Evolutionary conservation across 257 asterid species (phyloP).

Genomic region (Gentiana straminea): DNA sequence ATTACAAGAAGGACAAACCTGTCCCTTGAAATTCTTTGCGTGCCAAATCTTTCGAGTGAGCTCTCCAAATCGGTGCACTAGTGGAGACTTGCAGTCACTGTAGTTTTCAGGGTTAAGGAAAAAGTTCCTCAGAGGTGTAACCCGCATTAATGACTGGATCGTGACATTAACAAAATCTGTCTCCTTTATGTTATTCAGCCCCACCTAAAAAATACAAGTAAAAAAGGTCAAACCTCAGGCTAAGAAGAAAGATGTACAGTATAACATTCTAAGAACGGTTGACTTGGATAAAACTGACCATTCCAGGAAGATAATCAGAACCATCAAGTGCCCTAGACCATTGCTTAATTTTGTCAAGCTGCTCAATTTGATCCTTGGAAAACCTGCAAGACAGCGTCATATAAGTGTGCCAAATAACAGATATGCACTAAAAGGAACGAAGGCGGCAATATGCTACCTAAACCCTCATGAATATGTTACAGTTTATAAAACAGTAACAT

Average conservation of each 20-base stretch:
- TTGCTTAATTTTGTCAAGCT: slow-evolving; percentile 66
- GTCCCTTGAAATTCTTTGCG: slow-evolving; percentile 89
- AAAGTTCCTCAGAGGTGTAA: slow-evolving; percentile 95
- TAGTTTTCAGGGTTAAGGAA: slow-evolving; percentile 91
- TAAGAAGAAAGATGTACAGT: background rate
- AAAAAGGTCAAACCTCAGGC: slow-evolving; percentile 2
- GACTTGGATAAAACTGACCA: slow-evolving; percentile 31
- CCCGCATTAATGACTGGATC: slow-evolving; percentile 94
- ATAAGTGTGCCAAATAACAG: background rate
- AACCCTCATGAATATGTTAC: no score
- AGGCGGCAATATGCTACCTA: no score
- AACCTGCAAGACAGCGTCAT: slow-evolving; percentile 39
- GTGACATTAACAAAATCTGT: slow-evolving; percentile 97
- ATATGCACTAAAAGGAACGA: no score
- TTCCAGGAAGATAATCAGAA: slow-evolving; percentile 98
- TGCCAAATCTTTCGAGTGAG: slow-evolving; percentile 98
- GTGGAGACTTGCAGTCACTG: slow-evolving; percentile 70
- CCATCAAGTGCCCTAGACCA: slow-evolving; percentile 99
- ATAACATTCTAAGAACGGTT: no score
- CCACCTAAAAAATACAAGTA: slow-evolving; percentile 49
- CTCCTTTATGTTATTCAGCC: slow-evolving; percentile 89
- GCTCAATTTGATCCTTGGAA: slow-evolving; percentile 61
- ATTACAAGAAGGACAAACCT: slow-evolving; percentile 32
- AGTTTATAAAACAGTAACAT: background rate
- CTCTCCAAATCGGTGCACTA: slow-evolving; percentile 94